phyloP scores from a whole-genome alignment of 2,329 filamentous ascomycete species.

The Lasiodiplodia theobromae region DNA sequence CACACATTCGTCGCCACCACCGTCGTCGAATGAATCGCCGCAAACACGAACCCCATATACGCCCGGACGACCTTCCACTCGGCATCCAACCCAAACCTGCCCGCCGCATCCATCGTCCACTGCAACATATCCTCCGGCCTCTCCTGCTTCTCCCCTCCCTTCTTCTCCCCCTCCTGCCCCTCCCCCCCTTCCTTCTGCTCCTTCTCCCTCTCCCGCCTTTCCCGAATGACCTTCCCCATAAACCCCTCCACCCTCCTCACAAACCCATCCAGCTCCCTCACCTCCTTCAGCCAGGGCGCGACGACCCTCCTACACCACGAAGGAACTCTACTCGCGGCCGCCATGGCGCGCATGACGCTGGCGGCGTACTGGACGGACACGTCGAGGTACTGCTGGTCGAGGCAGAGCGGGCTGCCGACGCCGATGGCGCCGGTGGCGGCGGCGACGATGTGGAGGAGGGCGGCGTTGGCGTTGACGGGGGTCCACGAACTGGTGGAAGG shows the following conservation, averaged over 20 bases:
- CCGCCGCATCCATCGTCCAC: conserved; percentile 43
- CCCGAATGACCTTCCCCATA: not conserved
- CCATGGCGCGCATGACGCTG: conserved; percentile 44
- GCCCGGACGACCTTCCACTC: conserved; percentile 30
- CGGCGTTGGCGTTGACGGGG: conserved; percentile 38
- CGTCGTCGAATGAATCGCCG: conserved; percentile 43
- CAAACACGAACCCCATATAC: conserved; percentile 41
- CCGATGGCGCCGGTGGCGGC: conserved; percentile 45
- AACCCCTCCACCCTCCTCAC: conserved; percentile 37
- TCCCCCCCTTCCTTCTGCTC: too few relatives aligned
- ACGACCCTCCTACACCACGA: not conserved
- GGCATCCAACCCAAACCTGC: conserved; percentile 30
- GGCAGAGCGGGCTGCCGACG: conserved; percentile 42
- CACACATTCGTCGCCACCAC: conserved; percentile 38
- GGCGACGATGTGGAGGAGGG: conserved; percentile 41
- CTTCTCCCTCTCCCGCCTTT: conserved; percentile 5
- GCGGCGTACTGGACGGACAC: conserved; percentile 33
- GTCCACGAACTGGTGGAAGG: too few relatives aligned
- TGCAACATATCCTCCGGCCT: conserved; percentile 45
- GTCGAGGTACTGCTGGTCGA: conserved; percentile 42
- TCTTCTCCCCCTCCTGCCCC: conserved; percentile 5
- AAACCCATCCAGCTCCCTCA: not conserved
- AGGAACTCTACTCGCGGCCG: conserved; percentile 39
- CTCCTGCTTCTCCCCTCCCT: conserved; percentile 37
- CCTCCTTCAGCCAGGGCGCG: not conserved